These are phyloP conservation scores for Trichophyton schoenleinii DNA, from an alignment of 2,329 filamentous ascomycete genomes.

Conservation along the genomic window DNA sequence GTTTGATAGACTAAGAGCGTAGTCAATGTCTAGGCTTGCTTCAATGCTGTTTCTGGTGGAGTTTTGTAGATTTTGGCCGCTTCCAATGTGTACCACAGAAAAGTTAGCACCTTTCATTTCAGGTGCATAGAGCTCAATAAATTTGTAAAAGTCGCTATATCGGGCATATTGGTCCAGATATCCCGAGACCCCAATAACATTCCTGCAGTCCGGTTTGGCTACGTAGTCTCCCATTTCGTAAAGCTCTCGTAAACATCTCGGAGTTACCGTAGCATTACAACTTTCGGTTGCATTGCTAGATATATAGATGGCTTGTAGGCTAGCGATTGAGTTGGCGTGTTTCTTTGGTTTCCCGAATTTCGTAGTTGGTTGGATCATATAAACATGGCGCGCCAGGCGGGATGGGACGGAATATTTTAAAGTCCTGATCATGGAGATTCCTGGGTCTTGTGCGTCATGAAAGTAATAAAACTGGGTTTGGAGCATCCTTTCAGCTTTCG, in stretches of 20 bases:
- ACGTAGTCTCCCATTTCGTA: constrained; percentile 37
- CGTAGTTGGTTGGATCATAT: constrained; percentile 54
- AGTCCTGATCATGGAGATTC: constrained; percentile 45
- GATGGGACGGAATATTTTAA: constrained; percentile 50
- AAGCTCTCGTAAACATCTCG: constrained; percentile 37
- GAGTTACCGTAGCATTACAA: constrained; percentile 35
- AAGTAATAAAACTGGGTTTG: constrained; percentile 9
- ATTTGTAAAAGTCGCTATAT: constrained; percentile 43
- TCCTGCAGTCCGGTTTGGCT: constrained; percentile 25
- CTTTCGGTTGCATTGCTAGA: constrained; percentile 11
- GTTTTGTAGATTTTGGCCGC: constrained; percentile 40
- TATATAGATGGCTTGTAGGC: constrained; percentile 13
- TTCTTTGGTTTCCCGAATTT: constrained; percentile 43
- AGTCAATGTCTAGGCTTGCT: constrained; percentile 53
- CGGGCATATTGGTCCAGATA: constrained; percentile 43
- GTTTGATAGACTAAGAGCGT: constrained; percentile 44
- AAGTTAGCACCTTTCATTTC: constrained; percentile 43
- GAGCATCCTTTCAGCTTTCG: constrained; percentile 9
- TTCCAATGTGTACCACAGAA: constrained; percentile 44
- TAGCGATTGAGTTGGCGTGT: constrained; percentile 26
- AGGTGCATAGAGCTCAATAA: constrained; percentile 44
- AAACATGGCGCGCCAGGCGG: constrained; percentile 42
- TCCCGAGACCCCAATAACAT: constrained; percentile 35
- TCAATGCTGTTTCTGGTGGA: constrained; percentile 37
- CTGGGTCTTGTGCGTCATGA: constrained; percentile 36